phyloP scores from a whole-genome alignment of 2,329 filamentous ascomycete genomes.

The Fusarium nelsonii region DNA sequence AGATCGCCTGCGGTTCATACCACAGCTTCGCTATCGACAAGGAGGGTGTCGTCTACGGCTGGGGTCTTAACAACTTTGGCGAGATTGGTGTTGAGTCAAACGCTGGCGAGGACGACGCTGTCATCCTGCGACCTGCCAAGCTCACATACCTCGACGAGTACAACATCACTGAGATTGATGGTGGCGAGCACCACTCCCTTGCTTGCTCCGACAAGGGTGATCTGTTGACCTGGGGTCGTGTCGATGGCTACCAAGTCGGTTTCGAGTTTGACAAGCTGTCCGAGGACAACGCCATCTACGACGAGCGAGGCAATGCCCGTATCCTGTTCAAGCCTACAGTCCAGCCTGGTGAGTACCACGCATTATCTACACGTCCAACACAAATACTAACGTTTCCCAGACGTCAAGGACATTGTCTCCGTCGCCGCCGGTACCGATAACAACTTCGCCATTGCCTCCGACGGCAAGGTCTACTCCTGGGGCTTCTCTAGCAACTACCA shows the following conservation, averaged over 20 bases:
- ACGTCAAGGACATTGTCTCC: slow-evolving; percentile 63
- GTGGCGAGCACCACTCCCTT: slow-evolving; percentile 80
- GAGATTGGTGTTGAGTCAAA: slow-evolving; percentile 77
- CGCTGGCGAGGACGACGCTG: slow-evolving; percentile 66
- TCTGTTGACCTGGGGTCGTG: slow-evolving; percentile 71
- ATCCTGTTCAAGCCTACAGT: slow-evolving; percentile 66
- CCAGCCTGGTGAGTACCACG: slow-evolving; percentile 58
- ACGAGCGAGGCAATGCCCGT: slow-evolving; percentile 71
- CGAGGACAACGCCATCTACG: slow-evolving; percentile 69
- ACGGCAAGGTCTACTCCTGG: slow-evolving; percentile 82
- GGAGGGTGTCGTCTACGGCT: slow-evolving; percentile 78
- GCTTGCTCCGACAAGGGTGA: slow-evolving; percentile 69
- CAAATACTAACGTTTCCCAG: slow-evolving; percentile 43
- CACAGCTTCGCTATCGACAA: slow-evolving; percentile 85
- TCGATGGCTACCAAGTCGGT: slow-evolving; percentile 67
- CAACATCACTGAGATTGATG: slow-evolving; percentile 76
- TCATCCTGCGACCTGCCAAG: slow-evolving; percentile 77
- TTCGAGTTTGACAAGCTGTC: slow-evolving; percentile 65
- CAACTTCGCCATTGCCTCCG: slow-evolving; percentile 76
- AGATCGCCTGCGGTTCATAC: slow-evolving; percentile 76
- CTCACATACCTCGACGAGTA: slow-evolving; percentile 73
- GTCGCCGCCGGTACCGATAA: slow-evolving; percentile 79
- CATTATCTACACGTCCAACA: background rate
- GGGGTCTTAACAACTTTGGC: slow-evolving; percentile 90
- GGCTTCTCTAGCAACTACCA: slow-evolving; percentile 85